Evolutionary conservation across 2,329 filamentous ascomycete genomes (phyloP).

Genomic region (Scedosporium apiospermum): DNA sequence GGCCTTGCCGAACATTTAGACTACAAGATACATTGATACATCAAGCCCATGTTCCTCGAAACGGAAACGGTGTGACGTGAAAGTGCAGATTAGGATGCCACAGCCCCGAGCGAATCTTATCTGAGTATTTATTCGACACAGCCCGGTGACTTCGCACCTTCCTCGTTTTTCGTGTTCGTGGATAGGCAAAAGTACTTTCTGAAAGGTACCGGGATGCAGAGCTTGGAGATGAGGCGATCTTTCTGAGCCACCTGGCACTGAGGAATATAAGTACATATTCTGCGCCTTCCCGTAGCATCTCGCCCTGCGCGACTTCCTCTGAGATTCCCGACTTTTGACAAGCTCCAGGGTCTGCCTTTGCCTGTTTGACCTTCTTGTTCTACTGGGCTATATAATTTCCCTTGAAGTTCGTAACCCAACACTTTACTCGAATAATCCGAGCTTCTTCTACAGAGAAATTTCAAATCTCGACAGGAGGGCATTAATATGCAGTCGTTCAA

Average conservation of each 20-base stretch:
- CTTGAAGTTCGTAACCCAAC: neutral
- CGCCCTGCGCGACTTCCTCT: no score
- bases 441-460: neutral
- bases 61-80: neutral
- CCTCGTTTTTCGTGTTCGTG: no score
- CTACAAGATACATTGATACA: neutral
- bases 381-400: no score
- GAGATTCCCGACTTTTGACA: neutral
- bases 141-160: no score
- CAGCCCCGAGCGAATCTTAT: neutral
- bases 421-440: neutral
- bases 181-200: no score
- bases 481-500: constrained; percentile 12
- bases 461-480: neutral
- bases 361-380: neutral
- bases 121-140: neutral
- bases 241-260: no score
- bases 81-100: neutral
- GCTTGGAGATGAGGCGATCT: no score
- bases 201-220: no score
- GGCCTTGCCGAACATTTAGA: neutral
- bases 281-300: no score
- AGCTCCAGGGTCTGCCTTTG: neutral
- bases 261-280: no score
- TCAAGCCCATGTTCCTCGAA: neutral